Percentiles rank a stretch among this genome's conserved stretches.
Evolutionary conservation across 768 basidiomycete species (phyloP).

Genomic region (Boletus rufocinnamomeus): DNA sequence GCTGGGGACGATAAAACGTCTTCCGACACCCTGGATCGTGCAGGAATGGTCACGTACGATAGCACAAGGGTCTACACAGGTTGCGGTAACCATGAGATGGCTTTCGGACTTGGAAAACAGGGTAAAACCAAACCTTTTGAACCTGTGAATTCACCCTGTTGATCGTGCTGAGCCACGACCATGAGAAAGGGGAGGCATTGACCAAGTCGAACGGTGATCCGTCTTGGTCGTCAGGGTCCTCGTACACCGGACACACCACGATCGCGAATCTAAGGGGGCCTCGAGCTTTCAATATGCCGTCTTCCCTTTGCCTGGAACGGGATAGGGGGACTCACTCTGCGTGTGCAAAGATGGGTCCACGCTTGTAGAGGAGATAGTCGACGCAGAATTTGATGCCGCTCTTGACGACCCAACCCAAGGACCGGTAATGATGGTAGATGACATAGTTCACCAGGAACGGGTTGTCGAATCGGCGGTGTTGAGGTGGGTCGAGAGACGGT

Average conservation of each 20-base stretch:
- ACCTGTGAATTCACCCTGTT: conserved; percentile 97
- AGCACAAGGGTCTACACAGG: conserved; percentile 77
- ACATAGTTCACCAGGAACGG: conserved; percentile 91
- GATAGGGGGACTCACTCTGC: conserved; percentile 70
- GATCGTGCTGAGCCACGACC: conserved; percentile 97
- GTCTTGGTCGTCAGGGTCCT: conserved; percentile 72
- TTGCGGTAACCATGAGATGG: conserved; percentile 5
- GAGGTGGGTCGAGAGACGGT: conserved; percentile 27
- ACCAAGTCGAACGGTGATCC: conserved; percentile 64
- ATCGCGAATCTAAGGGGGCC: conserved; percentile 71
- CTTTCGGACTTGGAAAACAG: not conserved
- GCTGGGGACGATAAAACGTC: conserved; percentile 67
- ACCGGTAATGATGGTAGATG: conserved; percentile 92
- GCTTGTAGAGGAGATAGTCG: conserved; percentile 91
- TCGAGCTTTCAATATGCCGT: not conserved
- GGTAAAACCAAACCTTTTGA: conserved; percentile 76
- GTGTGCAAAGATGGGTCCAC: conserved; percentile 93
- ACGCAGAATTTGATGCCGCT: conserved; percentile 97
- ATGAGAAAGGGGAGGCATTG: conserved; percentile 73
- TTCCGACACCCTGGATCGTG: conserved; percentile 55
- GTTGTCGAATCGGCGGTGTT: conserved; percentile 70
- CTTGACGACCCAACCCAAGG: conserved; percentile 96
- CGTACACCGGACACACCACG: conserved; percentile 88
- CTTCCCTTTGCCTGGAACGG: too few species aligned
- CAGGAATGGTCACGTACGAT: conserved; percentile 91